Conservation (phyloP, 805 yeast genomes). For the Yamadazyma phyllophila region DNA sequence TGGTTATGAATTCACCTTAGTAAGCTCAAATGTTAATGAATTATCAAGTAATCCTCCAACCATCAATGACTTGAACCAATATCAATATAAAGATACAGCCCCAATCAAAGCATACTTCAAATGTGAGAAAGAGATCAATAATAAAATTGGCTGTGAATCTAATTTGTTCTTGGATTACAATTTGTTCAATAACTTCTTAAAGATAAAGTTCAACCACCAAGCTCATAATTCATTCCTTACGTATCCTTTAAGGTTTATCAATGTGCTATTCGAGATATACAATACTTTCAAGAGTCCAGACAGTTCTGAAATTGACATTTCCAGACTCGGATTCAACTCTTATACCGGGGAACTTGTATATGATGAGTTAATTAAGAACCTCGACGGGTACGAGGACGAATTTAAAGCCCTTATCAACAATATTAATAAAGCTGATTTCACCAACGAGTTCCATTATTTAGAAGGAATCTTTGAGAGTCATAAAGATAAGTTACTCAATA, state of each 20-base stretch:
- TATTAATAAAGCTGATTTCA: conserved; percentile 25
- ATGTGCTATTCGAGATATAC: conserved; percentile 14
- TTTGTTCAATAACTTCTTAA: conserved; percentile 15
- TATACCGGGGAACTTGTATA: conserved; percentile 18
- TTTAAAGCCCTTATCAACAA: conserved; percentile 18
- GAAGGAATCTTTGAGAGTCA: conserved; percentile 13
- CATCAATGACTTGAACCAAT: conserved; percentile 9
- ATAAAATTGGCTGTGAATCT: conserved; percentile 15
- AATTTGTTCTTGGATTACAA: conserved; percentile 18
- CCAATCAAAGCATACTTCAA: conserved; percentile 25
- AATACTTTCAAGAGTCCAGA: conserved; percentile 5
- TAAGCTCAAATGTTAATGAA: conserved; percentile 32
- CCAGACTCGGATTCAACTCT: conserved; percentile 8
- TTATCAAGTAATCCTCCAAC: conserved; percentile 14
- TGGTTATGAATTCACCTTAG: conserved; percentile 27
- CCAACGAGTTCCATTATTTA: conserved; percentile 29
- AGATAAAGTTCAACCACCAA: conserved; percentile 16
- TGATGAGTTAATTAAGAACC: conserved; percentile 19
- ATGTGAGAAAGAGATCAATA: conserved; percentile 16
- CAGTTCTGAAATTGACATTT: neutral
- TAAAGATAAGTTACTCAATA: conserved; percentile 6
- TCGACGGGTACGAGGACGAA: conserved; percentile 18
- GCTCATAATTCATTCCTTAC: conserved; percentile 13
- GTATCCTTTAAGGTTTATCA: conserved; percentile 17
- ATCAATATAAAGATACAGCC: conserved; percentile 17